phyloP scores from a whole-genome alignment of 495 filamentous ascomycete species.

The Penicillium mononematosum region DNA sequence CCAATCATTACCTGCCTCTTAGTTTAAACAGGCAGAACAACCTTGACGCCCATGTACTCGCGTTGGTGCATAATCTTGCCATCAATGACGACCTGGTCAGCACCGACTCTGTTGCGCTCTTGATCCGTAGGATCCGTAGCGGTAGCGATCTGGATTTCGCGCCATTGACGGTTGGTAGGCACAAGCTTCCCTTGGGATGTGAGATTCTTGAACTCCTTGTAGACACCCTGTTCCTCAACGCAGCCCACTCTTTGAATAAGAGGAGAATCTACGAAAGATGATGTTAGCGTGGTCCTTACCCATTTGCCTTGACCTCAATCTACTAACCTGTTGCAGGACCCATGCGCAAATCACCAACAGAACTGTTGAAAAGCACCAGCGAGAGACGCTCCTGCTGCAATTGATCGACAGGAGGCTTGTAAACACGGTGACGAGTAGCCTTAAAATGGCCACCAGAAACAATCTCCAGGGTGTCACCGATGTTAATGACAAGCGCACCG shows the following conservation, averaged over 20 bases:
- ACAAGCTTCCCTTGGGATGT: conserved; percentile 36
- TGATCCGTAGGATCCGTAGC: conserved; percentile 42
- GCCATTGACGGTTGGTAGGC: conserved; percentile 41
- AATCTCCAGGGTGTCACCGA: conserved; percentile 48
- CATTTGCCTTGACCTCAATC: background rate
- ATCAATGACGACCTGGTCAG: conserved; percentile 38
- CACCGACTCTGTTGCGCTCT: conserved; percentile 35
- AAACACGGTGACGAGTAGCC: conserved; percentile 46
- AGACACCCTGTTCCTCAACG: conserved; percentile 42
- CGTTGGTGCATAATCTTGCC: conserved; percentile 44
- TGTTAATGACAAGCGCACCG: conserved; percentile 46
- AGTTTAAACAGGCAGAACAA: conserved; percentile 38
- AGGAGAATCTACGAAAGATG: conserved; percentile 27
- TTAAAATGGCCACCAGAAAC: conserved; percentile 51
- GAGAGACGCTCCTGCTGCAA: conserved; percentile 40
- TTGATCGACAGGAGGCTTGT: conserved; percentile 44
- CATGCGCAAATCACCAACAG: conserved; percentile 39
- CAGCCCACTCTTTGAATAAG: conserved; percentile 42
- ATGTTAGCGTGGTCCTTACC: background rate
- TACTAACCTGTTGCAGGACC: conserved; percentile 28
- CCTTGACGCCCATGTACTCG: conserved; percentile 46
- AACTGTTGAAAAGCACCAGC: conserved; percentile 45
- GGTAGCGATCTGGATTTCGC: conserved; percentile 43
- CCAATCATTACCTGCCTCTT: background rate
- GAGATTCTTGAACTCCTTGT: conserved; percentile 39